These are phyloP conservation scores for Talaromyces piceae DNA, from an alignment of 2,329 filamentous ascomycete genomes.

Conservation along the genomic window DNA sequence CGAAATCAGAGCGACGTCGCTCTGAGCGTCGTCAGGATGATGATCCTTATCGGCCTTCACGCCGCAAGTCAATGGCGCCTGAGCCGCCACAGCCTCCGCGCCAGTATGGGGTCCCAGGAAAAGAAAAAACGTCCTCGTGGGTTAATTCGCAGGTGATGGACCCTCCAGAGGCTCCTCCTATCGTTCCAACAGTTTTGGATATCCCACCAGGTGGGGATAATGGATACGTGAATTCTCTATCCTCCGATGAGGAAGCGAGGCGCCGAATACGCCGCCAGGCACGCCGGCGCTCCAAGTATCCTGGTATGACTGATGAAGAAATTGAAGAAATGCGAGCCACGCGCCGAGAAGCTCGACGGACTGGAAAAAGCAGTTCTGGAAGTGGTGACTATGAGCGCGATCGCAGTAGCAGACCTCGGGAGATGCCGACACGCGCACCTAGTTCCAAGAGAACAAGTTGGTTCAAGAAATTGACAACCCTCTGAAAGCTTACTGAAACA, in stretches of 20 bases:
- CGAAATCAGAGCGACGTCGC: slow-evolving; percentile 25
- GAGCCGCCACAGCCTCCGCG: slow-evolving; percentile 20
- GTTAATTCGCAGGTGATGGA: slow-evolving; percentile 42
- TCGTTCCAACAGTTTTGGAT: slow-evolving; percentile 41
- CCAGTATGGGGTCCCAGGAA: slow-evolving; percentile 27
- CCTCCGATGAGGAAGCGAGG: slow-evolving; percentile 37
- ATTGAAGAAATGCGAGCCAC: slow-evolving; percentile 29
- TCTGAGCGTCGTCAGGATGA: slow-evolving; percentile 24
- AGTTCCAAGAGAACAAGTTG: slow-evolving; percentile 33
- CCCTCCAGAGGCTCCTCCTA: slow-evolving; percentile 40
- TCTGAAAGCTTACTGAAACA: neutral
- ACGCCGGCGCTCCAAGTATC: slow-evolving; percentile 34
- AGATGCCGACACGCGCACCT: slow-evolving; percentile 18
- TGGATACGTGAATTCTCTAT: slow-evolving; percentile 28
- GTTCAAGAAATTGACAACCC: slow-evolving; percentile 35
- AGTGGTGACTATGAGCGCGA: slow-evolving; percentile 35
- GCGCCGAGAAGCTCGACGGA: slow-evolving; percentile 24
- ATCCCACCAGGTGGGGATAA: slow-evolving; percentile 23
- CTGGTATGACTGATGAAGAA: slow-evolving; percentile 33
- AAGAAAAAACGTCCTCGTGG: slow-evolving; percentile 45
- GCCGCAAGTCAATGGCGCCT: slow-evolving; percentile 28
- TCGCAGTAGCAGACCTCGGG: slow-evolving; percentile 23
- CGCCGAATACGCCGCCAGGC: slow-evolving; percentile 31
- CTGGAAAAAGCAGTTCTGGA: slow-evolving; percentile 34
- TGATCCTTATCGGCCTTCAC: slow-evolving; percentile 26